These are phyloP conservation scores for Stephania cephalantha DNA, from an alignment of 164 flowering plant genomes.

Conservation along the genomic window DNA sequence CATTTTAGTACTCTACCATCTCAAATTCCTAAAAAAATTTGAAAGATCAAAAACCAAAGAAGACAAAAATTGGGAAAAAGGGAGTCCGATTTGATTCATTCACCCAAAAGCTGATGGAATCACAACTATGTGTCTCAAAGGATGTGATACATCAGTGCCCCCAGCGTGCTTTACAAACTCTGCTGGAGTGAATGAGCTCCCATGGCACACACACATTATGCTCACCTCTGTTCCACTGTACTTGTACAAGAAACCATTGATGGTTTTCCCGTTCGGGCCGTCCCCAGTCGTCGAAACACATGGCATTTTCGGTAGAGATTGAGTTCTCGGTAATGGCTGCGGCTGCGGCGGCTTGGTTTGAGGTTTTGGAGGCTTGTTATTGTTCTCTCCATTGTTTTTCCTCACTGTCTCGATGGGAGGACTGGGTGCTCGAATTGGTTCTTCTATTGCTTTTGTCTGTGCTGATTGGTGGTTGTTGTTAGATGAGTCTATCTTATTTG, in stretches of 20 bases:
- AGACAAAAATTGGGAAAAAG: not conserved
- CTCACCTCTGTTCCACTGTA: constrained; percentile 70
- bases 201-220: constrained; percentile 89
- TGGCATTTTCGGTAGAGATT: constrained; percentile 42
- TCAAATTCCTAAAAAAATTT: not conserved
- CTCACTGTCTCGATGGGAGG: not conserved
- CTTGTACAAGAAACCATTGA: constrained; percentile 74
- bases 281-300: constrained; percentile 60
- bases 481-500: not conserved
- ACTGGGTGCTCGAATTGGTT: not conserved
- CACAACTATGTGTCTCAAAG: constrained; percentile 76
- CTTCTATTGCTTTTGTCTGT: not conserved
- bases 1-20: not conserved
- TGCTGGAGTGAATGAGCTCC: constrained; percentile 71
- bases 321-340: not conserved
- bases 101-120: constrained; percentile 25
- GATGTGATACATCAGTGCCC: constrained; percentile 68
- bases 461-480: not conserved
- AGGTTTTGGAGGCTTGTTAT: not conserved
- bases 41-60: not conserved
- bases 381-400: not conserved
- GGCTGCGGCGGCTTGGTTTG: not conserved
- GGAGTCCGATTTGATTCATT: not conserved
- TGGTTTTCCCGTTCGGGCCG: constrained; percentile 60
- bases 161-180: constrained; percentile 92